These are phyloP conservation scores for Pestalotiopsis sp. DNA, from an alignment of 2,329 filamentous ascomycete species.

Conservation along the genomic window DNA sequence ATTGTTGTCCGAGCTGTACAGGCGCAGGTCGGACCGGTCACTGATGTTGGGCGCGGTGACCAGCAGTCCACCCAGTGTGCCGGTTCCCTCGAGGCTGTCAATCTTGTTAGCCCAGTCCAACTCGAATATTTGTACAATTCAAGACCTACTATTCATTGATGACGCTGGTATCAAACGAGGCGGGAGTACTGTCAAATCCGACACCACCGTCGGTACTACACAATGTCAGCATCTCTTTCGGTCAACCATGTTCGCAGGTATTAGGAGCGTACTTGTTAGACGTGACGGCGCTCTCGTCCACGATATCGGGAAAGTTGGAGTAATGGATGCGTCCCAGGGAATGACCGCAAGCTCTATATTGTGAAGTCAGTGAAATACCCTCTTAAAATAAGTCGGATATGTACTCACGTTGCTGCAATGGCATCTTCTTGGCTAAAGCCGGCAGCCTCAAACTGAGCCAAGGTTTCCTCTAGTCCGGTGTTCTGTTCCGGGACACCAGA, in stretches of 20 bases:
- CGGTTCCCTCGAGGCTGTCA: neutral
- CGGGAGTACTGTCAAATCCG: neutral
- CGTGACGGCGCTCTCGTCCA: conserved; percentile 3
- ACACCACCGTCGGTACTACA: conserved; percentile 4
- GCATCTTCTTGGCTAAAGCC: conserved; percentile 8
- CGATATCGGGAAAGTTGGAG: conserved; percentile 11
- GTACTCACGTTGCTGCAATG: conserved; percentile 4
- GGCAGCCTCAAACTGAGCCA: conserved; percentile 5
- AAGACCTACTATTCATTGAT: conserved; percentile 10
- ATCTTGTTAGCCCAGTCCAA: neutral
- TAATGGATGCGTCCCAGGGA: conserved; percentile 8
- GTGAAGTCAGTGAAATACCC: neutral
- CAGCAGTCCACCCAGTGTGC: neutral
- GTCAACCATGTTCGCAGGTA: neutral
- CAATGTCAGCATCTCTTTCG: neutral
- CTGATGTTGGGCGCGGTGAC: neutral
- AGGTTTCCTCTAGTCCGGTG: neutral
- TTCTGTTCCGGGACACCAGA: conserved; percentile 7
- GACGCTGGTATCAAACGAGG: conserved; percentile 1
- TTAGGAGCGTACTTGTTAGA: neutral
- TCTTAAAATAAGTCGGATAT: neutral
- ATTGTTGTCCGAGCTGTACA: conserved; percentile 10
- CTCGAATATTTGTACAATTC: neutral
- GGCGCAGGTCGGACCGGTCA: conserved; percentile 10
- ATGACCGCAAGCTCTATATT: conserved; percentile 5